phyloP scores from a whole-genome alignment of 1,284 basidiomycete genomes.

The Leccinum angustisporum region DNA sequence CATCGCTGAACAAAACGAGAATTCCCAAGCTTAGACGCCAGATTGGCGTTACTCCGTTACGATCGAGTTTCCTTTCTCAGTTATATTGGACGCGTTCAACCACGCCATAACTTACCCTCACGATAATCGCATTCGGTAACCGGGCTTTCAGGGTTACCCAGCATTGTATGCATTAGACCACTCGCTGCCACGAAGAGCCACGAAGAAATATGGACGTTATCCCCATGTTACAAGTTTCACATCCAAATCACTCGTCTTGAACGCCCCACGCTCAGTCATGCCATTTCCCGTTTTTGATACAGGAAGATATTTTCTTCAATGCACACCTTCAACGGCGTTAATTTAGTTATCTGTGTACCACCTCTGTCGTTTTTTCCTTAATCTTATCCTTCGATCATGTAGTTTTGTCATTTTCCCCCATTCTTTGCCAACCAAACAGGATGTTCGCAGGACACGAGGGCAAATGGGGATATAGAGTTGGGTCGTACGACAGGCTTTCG shows the following conservation, averaged over 20 bases:
- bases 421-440: background rate
- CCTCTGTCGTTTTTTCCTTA: background rate
- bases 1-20: slow-evolving; percentile 15
- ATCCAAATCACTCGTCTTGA: background rate
- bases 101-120: background rate
- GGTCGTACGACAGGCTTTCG: background rate
- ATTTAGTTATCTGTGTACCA: slow-evolving; percentile 3
- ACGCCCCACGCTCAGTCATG: background rate
- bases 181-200: slow-evolving; percentile 7
- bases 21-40: slow-evolving; percentile 11
- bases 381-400: background rate
- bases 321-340: background rate
- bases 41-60: background rate
- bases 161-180: slow-evolving; percentile 5
- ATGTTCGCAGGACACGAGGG: background rate
- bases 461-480: background rate
- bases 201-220: background rate
- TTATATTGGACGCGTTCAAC: slow-evolving; percentile 1
- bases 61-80: background rate
- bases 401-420: background rate
- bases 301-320: background rate
- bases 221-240: background rate
- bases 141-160: background rate
- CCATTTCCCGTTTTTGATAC: background rate
- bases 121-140: background rate